Evolutionary conservation across 1,284 basidiomycete genomes (phyloP).

Genomic region (Cerrena zonata): DNA sequence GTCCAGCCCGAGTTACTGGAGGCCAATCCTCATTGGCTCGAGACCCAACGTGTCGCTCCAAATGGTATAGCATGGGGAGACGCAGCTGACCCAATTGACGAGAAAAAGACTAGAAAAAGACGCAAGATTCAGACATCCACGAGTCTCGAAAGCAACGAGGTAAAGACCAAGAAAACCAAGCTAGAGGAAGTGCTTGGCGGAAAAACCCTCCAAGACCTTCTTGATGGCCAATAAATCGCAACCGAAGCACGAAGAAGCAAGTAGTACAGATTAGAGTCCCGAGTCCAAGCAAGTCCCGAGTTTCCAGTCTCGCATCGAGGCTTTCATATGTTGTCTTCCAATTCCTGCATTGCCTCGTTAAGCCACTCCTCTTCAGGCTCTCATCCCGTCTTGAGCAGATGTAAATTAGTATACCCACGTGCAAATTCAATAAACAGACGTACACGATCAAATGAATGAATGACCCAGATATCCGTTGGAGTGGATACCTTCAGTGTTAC

Average conservation of each 20-base stretch:
- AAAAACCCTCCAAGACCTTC: neutral
- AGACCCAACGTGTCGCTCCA: neutral
- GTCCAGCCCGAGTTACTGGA: neutral
- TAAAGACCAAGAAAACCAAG: neutral
- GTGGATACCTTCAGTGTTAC: neutral
- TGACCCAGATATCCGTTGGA: neutral
- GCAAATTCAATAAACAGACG: neutral
- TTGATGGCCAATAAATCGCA: too few relatives aligned
- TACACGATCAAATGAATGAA: neutral
- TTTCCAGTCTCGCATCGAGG: neutral
- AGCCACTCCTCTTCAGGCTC: neutral
- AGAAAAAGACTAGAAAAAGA: neutral
- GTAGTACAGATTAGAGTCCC: too few relatives aligned
- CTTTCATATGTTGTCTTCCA: neutral
- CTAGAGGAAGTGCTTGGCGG: neutral
- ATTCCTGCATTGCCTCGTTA: neutral
- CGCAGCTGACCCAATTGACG: neutral
- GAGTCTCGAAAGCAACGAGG: neutral
- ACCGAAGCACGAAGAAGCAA: too few relatives aligned
- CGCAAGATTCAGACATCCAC: neutral
- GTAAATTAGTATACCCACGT: neutral
- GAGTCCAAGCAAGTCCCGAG: too few relatives aligned
- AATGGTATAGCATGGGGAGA: neutral
- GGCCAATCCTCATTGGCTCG: neutral
- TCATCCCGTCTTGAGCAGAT: neutral